A percentile compares a stretch with the other conserved stretches of the same genome.
phyloP scores from a whole-genome alignment of 257 asterid genomes.

The Nicotiana paniculata region DNA sequence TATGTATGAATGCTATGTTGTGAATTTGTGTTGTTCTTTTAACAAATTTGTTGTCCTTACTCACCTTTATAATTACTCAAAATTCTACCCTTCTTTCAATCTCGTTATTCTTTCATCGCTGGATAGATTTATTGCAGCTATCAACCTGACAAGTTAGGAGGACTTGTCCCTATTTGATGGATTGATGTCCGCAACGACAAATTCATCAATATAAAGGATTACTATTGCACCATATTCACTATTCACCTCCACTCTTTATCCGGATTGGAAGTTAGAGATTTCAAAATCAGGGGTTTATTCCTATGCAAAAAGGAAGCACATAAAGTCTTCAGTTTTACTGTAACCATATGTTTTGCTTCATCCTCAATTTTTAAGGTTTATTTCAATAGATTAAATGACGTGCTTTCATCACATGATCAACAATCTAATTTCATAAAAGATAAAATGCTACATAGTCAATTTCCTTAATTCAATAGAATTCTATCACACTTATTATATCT shows the following conservation, averaged over 20 bases:
- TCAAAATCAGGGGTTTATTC: constrained; percentile 64
- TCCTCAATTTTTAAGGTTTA: no score
- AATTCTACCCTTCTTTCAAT: constrained; percentile 64
- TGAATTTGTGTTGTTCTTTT: no score
- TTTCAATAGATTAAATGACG: no score
- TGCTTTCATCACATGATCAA: background rate
- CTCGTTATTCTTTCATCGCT: constrained; percentile 60
- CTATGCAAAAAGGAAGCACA: constrained; percentile 35
- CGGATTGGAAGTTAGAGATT: constrained; percentile 84
- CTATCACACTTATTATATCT: no score
- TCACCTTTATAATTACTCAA: background rate
- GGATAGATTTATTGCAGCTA: constrained; percentile 72
- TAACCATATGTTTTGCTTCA: background rate
- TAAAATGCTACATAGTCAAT: background rate
- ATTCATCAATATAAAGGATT: constrained; percentile 74
- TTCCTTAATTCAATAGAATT: background rate
- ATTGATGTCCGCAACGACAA: constrained; percentile 49
- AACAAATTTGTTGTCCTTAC: no score
- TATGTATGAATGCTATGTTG: no score
- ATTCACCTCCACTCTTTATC: constrained; percentile 79
- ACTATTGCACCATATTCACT: constrained; percentile 70
- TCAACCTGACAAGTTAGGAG: constrained; percentile 54
- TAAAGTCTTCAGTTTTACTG: background rate
- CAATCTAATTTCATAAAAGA: background rate
- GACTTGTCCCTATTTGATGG: constrained; percentile 39